Conservation (phyloP, 345 rosid genomes). For the Brassica juncea region DNA sequence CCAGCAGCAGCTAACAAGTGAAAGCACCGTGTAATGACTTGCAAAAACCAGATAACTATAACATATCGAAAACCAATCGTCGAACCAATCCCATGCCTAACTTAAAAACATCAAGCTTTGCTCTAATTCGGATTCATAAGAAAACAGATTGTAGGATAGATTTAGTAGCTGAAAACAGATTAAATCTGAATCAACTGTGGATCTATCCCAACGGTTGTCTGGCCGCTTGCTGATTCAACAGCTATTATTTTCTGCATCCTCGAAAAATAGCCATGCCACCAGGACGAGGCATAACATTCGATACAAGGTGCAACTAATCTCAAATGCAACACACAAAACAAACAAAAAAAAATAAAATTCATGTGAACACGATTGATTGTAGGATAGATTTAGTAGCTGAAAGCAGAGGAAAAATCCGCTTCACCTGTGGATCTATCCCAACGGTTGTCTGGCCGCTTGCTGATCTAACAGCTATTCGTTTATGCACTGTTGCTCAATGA, state of each 20-base stretch:
- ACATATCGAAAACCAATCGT: no score
- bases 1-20: no score
- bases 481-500: slow-evolving; percentile 21
- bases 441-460: slow-evolving; percentile 44
- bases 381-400: slow-evolving; percentile 38
- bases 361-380: not conserved
- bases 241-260: slow-evolving; percentile 16
- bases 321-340: not conserved
- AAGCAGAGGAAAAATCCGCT: slow-evolving; percentile 10
- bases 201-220: slow-evolving; percentile 42
- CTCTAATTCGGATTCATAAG: not conserved
- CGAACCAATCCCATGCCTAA: no score
- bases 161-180: slow-evolving; percentile 32
- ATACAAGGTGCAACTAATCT: not conserved
- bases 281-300: not conserved
- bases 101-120: no score
- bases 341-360: not conserved
- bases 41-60: no score
- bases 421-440: slow-evolving; percentile 38
- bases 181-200: slow-evolving; percentile 30
- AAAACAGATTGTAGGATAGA: slow-evolving; percentile 26
- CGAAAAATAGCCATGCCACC: not conserved
- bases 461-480: slow-evolving; percentile 27
- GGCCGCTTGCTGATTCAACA: slow-evolving; percentile 36
- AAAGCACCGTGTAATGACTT: no score